A percentile compares a stretch with the other conserved stretches of the same genome.
Conservation (phyloP, 202 grass and related monocot genomes). For the Miscanthus sacchariflorus region DNA sequence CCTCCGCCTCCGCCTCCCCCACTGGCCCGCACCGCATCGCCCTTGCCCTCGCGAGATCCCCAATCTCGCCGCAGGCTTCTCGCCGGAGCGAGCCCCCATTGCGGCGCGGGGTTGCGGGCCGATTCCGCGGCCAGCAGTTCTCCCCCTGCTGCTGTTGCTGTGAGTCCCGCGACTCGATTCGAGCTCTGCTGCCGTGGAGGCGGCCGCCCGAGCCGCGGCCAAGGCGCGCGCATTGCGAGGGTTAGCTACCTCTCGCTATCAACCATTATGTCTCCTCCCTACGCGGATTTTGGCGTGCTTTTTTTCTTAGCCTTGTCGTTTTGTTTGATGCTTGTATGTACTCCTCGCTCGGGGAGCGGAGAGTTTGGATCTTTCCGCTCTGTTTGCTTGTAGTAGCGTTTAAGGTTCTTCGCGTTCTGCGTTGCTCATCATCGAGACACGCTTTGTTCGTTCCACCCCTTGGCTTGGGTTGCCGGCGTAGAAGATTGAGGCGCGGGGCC, state of each 20-base stretch:
- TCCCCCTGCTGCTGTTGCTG: neutral
- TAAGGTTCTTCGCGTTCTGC: neutral
- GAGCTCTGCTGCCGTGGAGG: neutral
- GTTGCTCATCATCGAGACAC: neutral
- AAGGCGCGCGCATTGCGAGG: constrained; percentile 32
- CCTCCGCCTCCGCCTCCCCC: neutral
- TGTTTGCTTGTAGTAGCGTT: neutral
- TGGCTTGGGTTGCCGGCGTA: neutral
- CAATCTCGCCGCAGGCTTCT: neutral
- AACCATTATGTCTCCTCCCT: neutral
- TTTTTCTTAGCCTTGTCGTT: neutral
- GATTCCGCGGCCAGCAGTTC: neutral
- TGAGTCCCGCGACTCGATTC: neutral
- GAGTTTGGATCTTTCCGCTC: neutral
- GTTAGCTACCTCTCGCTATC: constrained; percentile 6
- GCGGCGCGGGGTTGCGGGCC: neutral
- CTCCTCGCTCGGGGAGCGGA: neutral
- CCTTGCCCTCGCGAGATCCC: constrained; percentile 31
- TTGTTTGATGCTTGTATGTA: neutral
- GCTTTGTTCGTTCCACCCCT: no score
- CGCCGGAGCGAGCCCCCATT: constrained; percentile 36
- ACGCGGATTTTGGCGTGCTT: neutral
- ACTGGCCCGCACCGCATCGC: neutral
- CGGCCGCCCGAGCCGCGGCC: constrained; percentile 3
- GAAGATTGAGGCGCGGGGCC: neutral